Percentiles rank a stretch among this genome's conserved stretches.
phyloP scores from a whole-genome alignment of 2,329 filamentous ascomycete genomes.

The Elsinoe necatrix region DNA sequence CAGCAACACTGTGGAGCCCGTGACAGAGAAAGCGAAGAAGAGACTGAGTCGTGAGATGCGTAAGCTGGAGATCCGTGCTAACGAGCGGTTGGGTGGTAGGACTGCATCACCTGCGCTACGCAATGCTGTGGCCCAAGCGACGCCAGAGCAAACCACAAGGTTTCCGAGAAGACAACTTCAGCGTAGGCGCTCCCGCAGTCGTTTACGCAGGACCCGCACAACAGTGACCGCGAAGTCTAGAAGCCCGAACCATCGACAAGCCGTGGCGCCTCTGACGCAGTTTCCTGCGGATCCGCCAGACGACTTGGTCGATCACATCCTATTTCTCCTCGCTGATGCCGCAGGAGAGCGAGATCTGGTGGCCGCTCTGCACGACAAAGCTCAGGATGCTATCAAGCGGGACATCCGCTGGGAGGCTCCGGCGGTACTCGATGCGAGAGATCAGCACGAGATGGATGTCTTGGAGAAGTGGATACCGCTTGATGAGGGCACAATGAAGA shows the following conservation, averaged over 20 bases:
- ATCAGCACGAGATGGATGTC: neutral
- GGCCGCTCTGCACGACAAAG: constrained; percentile 2
- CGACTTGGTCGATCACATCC: constrained; percentile 1
- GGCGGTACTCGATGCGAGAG: neutral
- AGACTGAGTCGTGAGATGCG: constrained; percentile 3
- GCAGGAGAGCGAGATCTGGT: constrained; percentile 2
- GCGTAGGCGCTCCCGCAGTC: neutral
- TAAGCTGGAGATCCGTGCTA: neutral
- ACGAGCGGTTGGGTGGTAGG: neutral
- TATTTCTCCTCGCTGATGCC: constrained; percentile 8
- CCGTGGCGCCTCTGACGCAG: neutral
- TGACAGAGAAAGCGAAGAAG: neutral
- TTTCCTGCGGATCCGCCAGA: neutral
- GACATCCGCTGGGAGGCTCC: constrained; percentile 1
- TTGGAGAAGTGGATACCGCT: neutral
- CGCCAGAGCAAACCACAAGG: neutral
- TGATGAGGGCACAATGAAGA: neutral
- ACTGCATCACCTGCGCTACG: neutral
- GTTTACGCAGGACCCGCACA: neutral
- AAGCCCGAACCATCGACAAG: neutral
- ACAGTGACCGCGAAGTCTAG: neutral
- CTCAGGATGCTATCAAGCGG: neutral
- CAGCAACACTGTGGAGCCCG: neutral
- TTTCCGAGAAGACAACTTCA: neutral
- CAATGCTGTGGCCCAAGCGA: too few species aligned